Evolutionary conservation across 148 eudicot genomes (phyloP).

Genomic region (Rhododendron molle): DNA sequence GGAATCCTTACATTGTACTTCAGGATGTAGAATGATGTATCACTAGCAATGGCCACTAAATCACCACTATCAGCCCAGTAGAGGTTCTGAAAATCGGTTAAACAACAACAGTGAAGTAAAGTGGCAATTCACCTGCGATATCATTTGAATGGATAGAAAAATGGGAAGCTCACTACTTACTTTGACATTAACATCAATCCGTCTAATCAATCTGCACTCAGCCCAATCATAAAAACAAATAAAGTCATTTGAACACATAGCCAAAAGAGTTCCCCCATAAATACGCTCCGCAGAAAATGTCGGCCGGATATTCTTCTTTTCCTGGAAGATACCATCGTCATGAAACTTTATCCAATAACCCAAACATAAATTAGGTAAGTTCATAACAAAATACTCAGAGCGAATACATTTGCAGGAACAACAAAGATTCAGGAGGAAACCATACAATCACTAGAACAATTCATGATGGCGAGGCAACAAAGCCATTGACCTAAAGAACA

Average conservation of each 20-base stretch:
- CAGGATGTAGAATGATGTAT: conserved; percentile 89
- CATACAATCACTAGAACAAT: not conserved
- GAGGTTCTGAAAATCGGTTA: conserved; percentile 53
- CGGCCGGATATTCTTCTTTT: conserved; percentile 89
- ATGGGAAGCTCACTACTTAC: conserved; percentile 37
- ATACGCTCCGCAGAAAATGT: conserved; percentile 92
- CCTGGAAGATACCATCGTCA: conserved; percentile 47
- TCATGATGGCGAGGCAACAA: not conserved
- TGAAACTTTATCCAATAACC: conserved; percentile 10
- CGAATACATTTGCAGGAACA: not conserved
- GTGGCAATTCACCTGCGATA: not conserved
- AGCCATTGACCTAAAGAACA: not conserved
- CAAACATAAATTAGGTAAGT: conserved; percentile 2
- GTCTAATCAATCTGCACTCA: conserved; percentile 84
- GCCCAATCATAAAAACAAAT: conserved; percentile 98
- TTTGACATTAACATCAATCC: conserved; percentile 92
- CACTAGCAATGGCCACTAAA: conserved; percentile 94
- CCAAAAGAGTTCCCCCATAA: conserved; percentile 81
- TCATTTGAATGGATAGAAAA: not conserved
- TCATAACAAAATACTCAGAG: not conserved
- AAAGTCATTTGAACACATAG: conserved; percentile 96
- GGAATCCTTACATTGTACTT: conserved; percentile 77
- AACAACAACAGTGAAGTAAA: not conserved
- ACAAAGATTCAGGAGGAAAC: not conserved
- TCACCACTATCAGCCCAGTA: conserved; percentile 99